Evolutionary conservation across 2,329 filamentous ascomycete species (phyloP), one percentile per base, ranked within the genome.

Genomic region (Hirsutella thompsonii): DNA sequence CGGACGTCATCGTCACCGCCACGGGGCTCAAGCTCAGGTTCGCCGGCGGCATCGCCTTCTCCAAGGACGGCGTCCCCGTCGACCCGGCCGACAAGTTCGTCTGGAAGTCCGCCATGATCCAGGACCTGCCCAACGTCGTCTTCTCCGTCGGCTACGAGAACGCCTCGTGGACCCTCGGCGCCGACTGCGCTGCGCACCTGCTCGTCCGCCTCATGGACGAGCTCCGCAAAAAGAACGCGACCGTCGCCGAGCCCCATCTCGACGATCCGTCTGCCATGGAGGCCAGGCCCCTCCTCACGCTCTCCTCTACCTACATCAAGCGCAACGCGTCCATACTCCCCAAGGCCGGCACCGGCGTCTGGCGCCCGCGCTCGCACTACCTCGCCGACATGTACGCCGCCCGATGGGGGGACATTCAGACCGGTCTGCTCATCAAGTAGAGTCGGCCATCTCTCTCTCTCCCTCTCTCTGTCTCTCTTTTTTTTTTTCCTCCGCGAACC

Each of bases 1-100:
- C 77, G 0, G 79, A 83, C 48, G 66, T 76, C 42, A 79, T 83
- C 47, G 61, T 83, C 41, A 80, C 77, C 0, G 79, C 79, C 0
- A 83, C 79, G 0, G 79, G 79, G 0, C 63, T 81, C 2, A 68
- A 68, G 40, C 55, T 82, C 35, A 55, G 63, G 9, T 61, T 82
- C 30, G 72, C 68, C 1, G 76, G 76, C 20, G 63, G 65, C 18
- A 67, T 74, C 26, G 52, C 60, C 2, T 47, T 81, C 11, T 51
- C 52, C 2, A 58, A 81, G 6, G 74, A 83, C 46, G 69, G 68
- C 5, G 46, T 60, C 16, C 52, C 55, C 0, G 47, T 76, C 33
- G 51, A 68, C 10, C 48, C 69, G 20, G 47, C 60, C 0, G 57
- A 64, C 2, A 68, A 68, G 38, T 72, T 68, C 48, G 54, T 71